phyloP scores from a whole-genome alignment of 805 yeast genomes.

The Candida fluviatilis region DNA sequence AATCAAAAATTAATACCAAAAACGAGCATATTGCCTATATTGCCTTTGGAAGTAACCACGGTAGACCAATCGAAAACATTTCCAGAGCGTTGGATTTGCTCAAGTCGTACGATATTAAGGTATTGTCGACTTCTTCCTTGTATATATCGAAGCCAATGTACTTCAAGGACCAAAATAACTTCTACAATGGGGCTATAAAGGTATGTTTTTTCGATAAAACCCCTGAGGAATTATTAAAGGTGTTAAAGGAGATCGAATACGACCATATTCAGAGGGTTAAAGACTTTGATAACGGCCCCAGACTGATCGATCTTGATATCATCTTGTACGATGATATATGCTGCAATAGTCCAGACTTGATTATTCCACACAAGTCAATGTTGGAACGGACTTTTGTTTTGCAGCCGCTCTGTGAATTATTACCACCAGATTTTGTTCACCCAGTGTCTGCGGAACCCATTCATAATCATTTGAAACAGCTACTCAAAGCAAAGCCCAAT shows the following conservation, averaged over 20 bases:
- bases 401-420: slow-evolving; percentile 79
- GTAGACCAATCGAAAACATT: slow-evolving; percentile 65
- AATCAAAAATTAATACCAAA: slow-evolving; percentile 2
- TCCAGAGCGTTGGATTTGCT: slow-evolving; percentile 49
- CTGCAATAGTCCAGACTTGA: slow-evolving; percentile 54
- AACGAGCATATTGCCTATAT: slow-evolving; percentile 55
- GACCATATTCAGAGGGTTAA: slow-evolving; percentile 66
- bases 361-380: slow-evolving; percentile 85
- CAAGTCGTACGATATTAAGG: slow-evolving; percentile 33
- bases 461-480: slow-evolving; percentile 58
- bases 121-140: slow-evolving; percentile 66
- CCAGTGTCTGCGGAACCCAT: slow-evolving; percentile 86
- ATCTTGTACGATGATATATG: slow-evolving; percentile 61
- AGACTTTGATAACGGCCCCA: slow-evolving; percentile 83
- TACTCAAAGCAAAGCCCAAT: slow-evolving; percentile 32
- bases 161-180: slow-evolving; percentile 70
- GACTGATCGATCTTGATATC: slow-evolving; percentile 87
- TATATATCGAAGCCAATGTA: slow-evolving; percentile 95
- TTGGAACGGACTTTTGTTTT: slow-evolving; percentile 87
- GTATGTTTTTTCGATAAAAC: slow-evolving; percentile 49
- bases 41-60: slow-evolving; percentile 89
- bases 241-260: slow-evolving; percentile 76
- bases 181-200: slow-evolving; percentile 78
- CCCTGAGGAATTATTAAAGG: slow-evolving; percentile 61
- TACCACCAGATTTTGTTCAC: slow-evolving; percentile 63